phyloP scores from a whole-genome alignment of 352 stramenopile genomes.

The Elongisporangium anandrum region DNA sequence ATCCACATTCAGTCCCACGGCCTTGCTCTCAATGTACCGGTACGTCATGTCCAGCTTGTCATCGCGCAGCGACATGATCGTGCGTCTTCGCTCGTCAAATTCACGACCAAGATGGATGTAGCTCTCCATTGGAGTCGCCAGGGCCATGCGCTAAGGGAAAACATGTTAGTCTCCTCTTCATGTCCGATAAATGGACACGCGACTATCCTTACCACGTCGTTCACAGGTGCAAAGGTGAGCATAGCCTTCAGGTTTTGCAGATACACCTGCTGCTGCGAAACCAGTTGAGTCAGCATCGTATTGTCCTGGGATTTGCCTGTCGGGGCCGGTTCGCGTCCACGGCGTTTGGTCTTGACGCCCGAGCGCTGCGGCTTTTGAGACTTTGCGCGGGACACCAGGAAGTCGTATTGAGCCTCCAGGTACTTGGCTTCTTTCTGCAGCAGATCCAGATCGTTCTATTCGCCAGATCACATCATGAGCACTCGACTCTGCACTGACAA shows the following conservation, averaged over 20 bases:
- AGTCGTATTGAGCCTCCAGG: conserved; percentile 60
- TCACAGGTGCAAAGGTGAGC: conserved; percentile 66
- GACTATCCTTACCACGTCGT: conserved; percentile 52
- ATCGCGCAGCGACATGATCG: conserved; percentile 52
- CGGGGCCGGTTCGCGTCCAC: conserved; percentile 20
- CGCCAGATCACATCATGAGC: neutral
- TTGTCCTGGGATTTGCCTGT: conserved; percentile 36
- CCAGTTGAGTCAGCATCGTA: conserved; percentile 43
- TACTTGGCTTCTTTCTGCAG: conserved; percentile 70
- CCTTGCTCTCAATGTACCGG: conserved; percentile 77
- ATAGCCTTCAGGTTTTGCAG: conserved; percentile 77
- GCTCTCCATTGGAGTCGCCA: conserved; percentile 80
- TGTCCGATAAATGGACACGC: too few species aligned
- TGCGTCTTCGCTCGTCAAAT: conserved; percentile 57
- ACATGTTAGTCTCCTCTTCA: too few species aligned
- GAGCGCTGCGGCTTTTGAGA: conserved; percentile 30
- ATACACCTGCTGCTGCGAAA: conserved; percentile 66
- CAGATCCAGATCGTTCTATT: conserved; percentile 51
- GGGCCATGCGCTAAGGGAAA: conserved; percentile 35
- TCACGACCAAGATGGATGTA: conserved; percentile 63
- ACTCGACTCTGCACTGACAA: too few species aligned
- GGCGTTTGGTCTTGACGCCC: conserved; percentile 52
- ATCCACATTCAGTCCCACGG: conserved; percentile 41
- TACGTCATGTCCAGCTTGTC: conserved; percentile 79
- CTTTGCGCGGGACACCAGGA: conserved; percentile 50